A percentile compares a stretch with the other conserved stretches of the same genome.
phyloP scores from a whole-genome alignment of 345 rosid species.

The Gossypium rotundifolium region DNA sequence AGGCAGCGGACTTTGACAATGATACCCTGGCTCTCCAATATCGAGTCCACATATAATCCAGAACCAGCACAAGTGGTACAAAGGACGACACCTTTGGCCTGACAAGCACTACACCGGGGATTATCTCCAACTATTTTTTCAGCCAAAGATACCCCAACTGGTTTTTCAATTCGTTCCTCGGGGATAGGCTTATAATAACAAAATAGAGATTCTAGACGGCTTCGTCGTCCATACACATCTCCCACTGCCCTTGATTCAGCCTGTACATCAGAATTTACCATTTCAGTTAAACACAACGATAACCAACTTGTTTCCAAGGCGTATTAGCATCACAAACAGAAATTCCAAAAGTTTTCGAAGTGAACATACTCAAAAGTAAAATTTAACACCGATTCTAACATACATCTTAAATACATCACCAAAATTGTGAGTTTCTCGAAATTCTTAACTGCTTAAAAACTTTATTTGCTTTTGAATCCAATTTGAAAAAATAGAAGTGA shows the following conservation, averaged over 20 bases:
- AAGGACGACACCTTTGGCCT: constrained; percentile 87
- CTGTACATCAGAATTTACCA: constrained; percentile 25
- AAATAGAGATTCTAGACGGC: constrained; percentile 65
- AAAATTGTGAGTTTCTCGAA: not conserved
- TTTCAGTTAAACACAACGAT: not conserved
- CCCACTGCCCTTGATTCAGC: constrained; percentile 43
- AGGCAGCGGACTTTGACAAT: constrained; percentile 92
- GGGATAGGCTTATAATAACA: constrained; percentile 79
- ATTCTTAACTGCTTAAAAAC: not conserved
- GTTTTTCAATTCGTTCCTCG: constrained; percentile 77
- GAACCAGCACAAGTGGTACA: constrained; percentile 81
- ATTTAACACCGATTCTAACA: not conserved
- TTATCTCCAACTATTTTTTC: constrained; percentile 72
- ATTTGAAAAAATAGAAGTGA: not conserved
- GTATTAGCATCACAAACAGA: not conserved
- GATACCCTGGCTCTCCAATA: constrained; percentile 97
- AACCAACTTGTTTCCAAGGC: not conserved
- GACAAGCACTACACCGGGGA: constrained; percentile 49
- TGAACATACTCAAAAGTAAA: not conserved
- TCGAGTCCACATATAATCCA: constrained; percentile 79
- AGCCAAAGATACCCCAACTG: constrained; percentile 56
- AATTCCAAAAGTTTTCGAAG: not conserved
- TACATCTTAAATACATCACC: not conserved
- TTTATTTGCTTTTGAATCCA: not conserved
- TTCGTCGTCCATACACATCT: constrained; percentile 39